Percentiles rank a stretch among this genome's conserved stretches.
These are phyloP conservation scores for Pascua sp. DNA, from an alignment of 1,284 basidiomycete species.

Conservation along the genomic window DNA sequence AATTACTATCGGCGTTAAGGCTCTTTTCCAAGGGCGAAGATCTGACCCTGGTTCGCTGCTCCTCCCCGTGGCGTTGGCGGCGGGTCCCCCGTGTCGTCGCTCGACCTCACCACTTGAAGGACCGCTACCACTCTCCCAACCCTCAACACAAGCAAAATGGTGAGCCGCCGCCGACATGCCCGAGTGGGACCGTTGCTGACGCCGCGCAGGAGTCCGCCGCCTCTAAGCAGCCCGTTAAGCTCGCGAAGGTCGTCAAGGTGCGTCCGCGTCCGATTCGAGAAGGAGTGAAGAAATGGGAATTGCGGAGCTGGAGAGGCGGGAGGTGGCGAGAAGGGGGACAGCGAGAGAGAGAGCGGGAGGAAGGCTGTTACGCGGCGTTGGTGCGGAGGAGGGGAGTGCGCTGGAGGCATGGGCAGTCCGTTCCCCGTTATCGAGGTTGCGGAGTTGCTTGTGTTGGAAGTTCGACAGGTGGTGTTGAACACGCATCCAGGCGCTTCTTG, in stretches of 20 bases:
- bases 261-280: background rate
- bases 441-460: background rate
- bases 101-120: background rate
- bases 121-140: slow-evolving; percentile 9
- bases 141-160: slow-evolving; percentile 38
- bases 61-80: too few relatives aligned
- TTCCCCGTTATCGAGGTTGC: background rate
- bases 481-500: too few relatives aligned
- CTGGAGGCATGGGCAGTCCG: background rate
- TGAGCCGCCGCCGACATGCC: slow-evolving; percentile 15
- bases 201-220: slow-evolving; percentile 58
- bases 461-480: background rate
- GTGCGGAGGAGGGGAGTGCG: background rate
- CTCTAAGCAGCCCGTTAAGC: slow-evolving; percentile 78
- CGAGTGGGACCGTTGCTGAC: slow-evolving; percentile 4
- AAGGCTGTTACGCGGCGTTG: background rate
- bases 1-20: too few relatives aligned
- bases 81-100: background rate
- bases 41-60: too few relatives aligned
- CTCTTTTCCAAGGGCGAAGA: too few relatives aligned
- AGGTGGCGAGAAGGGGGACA: background rate
- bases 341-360: background rate
- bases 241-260: slow-evolving; percentile 80
- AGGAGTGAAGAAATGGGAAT: background rate
- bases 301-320: background rate